Percentiles rank a stretch among this genome's conserved stretches.
These are phyloP conservation scores for Mollisiaceae sp. DNA, from an alignment of 2,329 filamentous ascomycete genomes.

Conservation along the genomic window DNA sequence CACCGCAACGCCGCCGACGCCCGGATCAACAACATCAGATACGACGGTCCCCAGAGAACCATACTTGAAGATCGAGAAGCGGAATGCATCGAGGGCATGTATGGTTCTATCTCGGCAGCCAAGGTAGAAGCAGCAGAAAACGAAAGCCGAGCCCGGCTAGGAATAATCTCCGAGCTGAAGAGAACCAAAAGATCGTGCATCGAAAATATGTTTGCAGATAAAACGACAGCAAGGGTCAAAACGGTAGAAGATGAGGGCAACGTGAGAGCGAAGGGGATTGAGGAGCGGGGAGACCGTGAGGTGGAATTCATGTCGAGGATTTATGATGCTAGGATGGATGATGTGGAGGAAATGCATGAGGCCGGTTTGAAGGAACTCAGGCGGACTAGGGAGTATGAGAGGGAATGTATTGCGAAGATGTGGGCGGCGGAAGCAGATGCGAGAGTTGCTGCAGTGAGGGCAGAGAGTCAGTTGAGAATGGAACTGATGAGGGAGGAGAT, in stretches of 20 bases:
- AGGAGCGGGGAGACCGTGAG: background rate
- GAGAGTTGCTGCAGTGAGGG: background rate
- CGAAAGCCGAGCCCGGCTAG: background rate
- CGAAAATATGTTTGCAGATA: no score
- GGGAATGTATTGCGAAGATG: constrained; percentile 11
- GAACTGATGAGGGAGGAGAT: constrained; percentile 11
- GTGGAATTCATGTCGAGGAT: background rate
- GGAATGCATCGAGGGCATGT: background rate
- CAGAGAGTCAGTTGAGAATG: constrained; percentile 10
- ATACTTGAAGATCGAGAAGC: background rate
- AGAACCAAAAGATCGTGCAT: no score
- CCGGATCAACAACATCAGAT: background rate
- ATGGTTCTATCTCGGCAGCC: background rate
- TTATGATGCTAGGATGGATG: background rate
- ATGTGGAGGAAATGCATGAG: background rate
- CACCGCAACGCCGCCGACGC: background rate
- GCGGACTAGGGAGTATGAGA: constrained; percentile 7
- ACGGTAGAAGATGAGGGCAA: no score
- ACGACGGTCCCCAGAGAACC: no score
- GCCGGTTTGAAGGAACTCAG: constrained; percentile 6
- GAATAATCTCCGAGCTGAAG: no score
- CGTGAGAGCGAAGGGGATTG: background rate
- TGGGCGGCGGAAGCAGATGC: background rate
- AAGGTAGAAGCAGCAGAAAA: constrained; percentile 3
- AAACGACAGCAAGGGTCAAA: no score